These are phyloP conservation scores for Flaveria floridana DNA, from an alignment of 140 eudicot genomes.

Conservation along the genomic window DNA sequence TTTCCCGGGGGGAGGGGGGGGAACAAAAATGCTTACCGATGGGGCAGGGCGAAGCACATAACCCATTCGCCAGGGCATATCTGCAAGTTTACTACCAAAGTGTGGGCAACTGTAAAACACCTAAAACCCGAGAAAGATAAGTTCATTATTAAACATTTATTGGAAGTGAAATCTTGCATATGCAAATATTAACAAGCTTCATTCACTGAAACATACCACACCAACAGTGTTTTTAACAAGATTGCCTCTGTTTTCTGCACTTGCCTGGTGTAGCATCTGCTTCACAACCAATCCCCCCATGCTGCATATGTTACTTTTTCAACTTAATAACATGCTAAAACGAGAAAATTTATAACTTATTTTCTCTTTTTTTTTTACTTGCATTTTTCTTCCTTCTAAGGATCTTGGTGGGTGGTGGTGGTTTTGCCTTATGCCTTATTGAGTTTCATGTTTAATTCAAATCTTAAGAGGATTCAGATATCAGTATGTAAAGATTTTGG, in stretches of 20 bases:
- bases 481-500: slow-evolving; percentile 5
- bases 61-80: slow-evolving; percentile 99
- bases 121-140: slow-evolving; percentile 38
- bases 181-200: background rate
- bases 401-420: background rate
- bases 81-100: slow-evolving; percentile 98
- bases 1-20: too few species aligned
- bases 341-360: background rate
- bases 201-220: slow-evolving; percentile 57
- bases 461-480: background rate
- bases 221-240: slow-evolving; percentile 87
- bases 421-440: background rate
- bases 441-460: slow-evolving; percentile 10
- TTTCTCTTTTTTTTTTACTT: background rate
- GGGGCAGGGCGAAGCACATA: slow-evolving; percentile 98
- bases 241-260: slow-evolving; percentile 58
- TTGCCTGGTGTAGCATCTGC: slow-evolving; percentile 90
- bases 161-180: background rate
- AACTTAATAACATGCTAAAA: slow-evolving; percentile 1
- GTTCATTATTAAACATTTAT: slow-evolving; percentile 2
- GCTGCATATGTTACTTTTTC: slow-evolving; percentile 43
- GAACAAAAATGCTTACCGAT: slow-evolving; percentile 49
- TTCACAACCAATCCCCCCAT: slow-evolving; percentile 98
- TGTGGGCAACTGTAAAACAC: slow-evolving; percentile 97
- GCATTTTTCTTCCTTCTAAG: slow-evolving; percentile 2